Evolutionary conservation across 768 basidiomycete genomes (phyloP).

Genomic region (Tubosaeta sp.): DNA sequence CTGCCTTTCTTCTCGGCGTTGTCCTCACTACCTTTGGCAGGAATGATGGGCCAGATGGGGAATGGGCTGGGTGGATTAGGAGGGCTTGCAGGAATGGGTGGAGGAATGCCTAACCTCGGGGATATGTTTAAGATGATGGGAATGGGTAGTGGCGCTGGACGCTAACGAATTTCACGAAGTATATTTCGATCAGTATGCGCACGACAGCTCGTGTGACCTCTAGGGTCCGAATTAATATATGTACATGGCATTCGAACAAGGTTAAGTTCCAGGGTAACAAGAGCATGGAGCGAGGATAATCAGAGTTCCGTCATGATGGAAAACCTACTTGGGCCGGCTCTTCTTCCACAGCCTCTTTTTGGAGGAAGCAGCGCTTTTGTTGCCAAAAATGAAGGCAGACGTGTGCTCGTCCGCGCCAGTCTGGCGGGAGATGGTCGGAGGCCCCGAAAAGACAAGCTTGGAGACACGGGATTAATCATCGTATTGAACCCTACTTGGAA

Average conservation of each 20-base stretch:
- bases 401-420: conserved; percentile 83
- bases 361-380: conserved; percentile 59
- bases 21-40: conserved; percentile 34
- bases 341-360: conserved; percentile 58
- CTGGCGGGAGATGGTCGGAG: conserved; percentile 55
- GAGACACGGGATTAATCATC: conserved; percentile 11
- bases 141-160: conserved; percentile 52
- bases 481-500: conserved; percentile 7
- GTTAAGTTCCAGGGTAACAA: conserved; percentile 24
- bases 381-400: conserved; percentile 75
- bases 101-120: conserved; percentile 66
- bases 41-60: conserved; percentile 91
- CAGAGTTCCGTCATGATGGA: conserved; percentile 14
- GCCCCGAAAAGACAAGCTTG: conserved; percentile 59
- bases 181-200: conserved; percentile 13
- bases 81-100: conserved; percentile 48
- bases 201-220: conserved; percentile 15
- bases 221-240: conserved; percentile 15
- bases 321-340: conserved; percentile 28
- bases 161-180: conserved; percentile 16
- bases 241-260: conserved; percentile 14
- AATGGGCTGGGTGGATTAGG: conserved; percentile 45
- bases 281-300: conserved; percentile 14
- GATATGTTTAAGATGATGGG: conserved; percentile 91
- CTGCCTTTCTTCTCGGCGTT: conserved; percentile 1